Evolutionary conservation across 2,329 filamentous ascomycete species (phyloP), one percentile per base, ranked within the genome.

Genomic region (Arthroderma uncinatum): DNA sequence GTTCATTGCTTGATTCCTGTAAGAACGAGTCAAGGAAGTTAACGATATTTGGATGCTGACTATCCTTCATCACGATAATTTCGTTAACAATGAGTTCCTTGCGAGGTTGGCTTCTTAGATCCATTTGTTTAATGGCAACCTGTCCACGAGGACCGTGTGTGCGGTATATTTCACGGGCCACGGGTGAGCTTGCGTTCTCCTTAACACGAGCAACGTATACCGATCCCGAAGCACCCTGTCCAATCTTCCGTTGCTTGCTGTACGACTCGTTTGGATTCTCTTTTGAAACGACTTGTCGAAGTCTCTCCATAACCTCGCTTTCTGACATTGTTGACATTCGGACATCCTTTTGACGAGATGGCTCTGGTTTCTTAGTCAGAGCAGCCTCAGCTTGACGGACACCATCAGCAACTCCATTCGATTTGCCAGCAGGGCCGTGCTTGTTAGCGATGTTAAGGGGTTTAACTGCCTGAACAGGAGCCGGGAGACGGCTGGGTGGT

Each of bases 1-100:
- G 81, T 71, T 98, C 93, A 56, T 87, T 82, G 66, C 88, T 90
- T 72, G 93, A 92, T 71, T 96, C 95, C 67, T 93, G 88, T 68
- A 98, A 76, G 78, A 97, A 98, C 2, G 92, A 91, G 65, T 98
- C 93, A 34, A 98, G 77, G 76, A 95, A 98, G 75, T 98, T 98
- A 73, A 98, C 93, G 77, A 98, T 98, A 73, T 98, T 98, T 60
- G 87, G 85, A 72, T 98, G 93, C 70, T 91, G 88, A 78, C 89
- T 95, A 75, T 98, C 93, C 77, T 97, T 96, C 93, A 98, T 98
- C 59, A 98, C 93, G 76, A 98, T 94, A 68, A 98, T 98, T 69
- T 98, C 93, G 72, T 98, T 98, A 55, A 98, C 93, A 68, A 98
- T 98, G 67, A 98, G 77, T 74, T 98, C 93, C 78, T 98, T 98